These are phyloP conservation scores for Ogataea nitratoaversa DNA, from an alignment of 805 yeast genomes.

Conservation along the genomic window DNA sequence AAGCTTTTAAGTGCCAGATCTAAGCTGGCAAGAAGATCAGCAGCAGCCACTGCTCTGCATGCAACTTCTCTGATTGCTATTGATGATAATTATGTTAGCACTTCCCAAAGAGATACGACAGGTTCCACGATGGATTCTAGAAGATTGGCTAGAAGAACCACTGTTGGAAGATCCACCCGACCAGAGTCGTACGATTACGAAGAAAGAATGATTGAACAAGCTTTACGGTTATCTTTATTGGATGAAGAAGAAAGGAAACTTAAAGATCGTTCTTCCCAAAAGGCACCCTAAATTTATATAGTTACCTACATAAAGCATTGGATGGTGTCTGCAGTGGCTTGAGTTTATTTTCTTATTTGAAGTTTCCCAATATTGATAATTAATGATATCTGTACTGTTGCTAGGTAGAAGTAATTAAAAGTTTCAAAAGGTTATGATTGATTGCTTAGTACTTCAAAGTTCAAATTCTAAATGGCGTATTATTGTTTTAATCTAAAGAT, in stretches of 20 bases:
- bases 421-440: no score
- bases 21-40: conserved; percentile 78
- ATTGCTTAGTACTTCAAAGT: no score
- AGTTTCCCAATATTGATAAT: no score
- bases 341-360: no score
- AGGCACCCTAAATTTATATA: conserved; percentile 1
- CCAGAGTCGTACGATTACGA: conserved; percentile 44
- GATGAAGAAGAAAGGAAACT: conserved; percentile 59
- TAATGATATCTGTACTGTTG: no score
- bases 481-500: no score
- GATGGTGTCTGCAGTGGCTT: no score
- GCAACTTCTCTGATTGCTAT: conserved; percentile 63
- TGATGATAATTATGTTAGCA: not conserved
- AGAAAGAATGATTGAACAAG: conserved; percentile 80
- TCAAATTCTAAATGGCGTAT: no score
- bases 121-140: conserved; percentile 4
- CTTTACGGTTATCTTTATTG: conserved; percentile 65
- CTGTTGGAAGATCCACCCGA: conserved; percentile 48
- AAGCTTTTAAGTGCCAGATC: conserved; percentile 68
- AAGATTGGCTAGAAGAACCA: conserved; percentile 10
- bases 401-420: no score
- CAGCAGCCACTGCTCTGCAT: conserved; percentile 92
- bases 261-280: conserved; percentile 19
- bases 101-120: not conserved
- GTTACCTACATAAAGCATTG: no score